Conservation (phyloP, 306 rosid species). For the Chamaecrista fasciculata region DNA sequence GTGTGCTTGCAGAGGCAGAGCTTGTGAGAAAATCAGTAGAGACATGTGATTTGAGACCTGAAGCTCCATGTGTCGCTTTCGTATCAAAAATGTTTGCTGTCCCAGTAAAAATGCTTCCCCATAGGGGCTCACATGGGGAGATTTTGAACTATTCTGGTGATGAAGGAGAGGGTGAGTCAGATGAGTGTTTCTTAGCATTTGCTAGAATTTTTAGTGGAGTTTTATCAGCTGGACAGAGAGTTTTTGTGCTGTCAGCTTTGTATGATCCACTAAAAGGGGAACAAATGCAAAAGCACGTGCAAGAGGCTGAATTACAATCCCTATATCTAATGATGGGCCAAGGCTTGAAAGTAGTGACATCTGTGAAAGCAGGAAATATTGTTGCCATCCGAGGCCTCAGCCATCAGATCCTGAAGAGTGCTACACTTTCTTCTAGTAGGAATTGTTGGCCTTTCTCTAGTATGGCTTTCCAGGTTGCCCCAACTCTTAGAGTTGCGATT, state of each 20-base stretch:
- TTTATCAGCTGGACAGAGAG: conserved; percentile 58
- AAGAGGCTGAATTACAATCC: conserved; percentile 72
- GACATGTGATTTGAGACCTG: conserved; percentile 62
- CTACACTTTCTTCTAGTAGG: conserved; percentile 79
- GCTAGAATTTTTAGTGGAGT: conserved; percentile 89
- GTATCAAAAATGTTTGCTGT: conserved; percentile 95
- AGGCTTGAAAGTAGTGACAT: conserved; percentile 67
- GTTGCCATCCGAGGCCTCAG: conserved; percentile 94
- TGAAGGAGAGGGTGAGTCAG: conserved; percentile 68
- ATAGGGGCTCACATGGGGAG: conserved; percentile 39
- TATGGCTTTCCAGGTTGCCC: conserved; percentile 80
- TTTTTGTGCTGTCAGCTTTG: conserved; percentile 86
- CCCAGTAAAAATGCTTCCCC: conserved; percentile 67
- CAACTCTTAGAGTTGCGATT: conserved; percentile 81
- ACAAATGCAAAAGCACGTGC: conserved; percentile 71
- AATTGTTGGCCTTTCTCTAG: conserved; percentile 94
- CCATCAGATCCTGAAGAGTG: conserved; percentile 83
- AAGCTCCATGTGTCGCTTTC: conserved; percentile 78
- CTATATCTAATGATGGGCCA: conserved; percentile 95
- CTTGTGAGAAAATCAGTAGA: conserved; percentile 54
- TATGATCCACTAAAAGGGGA: conserved; percentile 83
- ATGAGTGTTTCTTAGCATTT: conserved; percentile 89
- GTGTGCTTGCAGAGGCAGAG: conserved; percentile 48
- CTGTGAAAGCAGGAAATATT: conserved; percentile 74
- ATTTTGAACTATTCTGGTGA: conserved; percentile 34